Base-by-base conservation (phyloP, 2,329 filamentous ascomycete species). In the Westerdykella ornata region DNA sequence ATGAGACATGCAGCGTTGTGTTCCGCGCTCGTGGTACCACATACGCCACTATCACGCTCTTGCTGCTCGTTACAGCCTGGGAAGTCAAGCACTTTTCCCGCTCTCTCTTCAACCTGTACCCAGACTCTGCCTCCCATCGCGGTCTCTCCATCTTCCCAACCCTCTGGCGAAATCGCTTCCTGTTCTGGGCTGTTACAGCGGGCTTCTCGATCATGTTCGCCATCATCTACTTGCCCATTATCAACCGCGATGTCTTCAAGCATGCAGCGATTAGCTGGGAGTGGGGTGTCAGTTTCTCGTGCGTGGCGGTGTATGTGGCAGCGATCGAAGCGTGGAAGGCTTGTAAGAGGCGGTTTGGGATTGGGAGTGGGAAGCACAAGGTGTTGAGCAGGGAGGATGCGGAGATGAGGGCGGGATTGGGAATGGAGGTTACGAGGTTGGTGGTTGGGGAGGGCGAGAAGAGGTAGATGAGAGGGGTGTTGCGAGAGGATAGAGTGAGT, bases 1-100 rank as follows among this genome's bases (percentile, higher is more conserved):
- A 70, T 46, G 49, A 58, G 0, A 63, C 61, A 1, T 72, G 70
- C 40, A 62, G 60, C 26, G 56, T 68, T 2, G 66, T 68, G 0
- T 72, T 69, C 54, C 67, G 68, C 15, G 69, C 68, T 4, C 62
- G 70, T 15, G 68, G 67, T 1, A 71, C 70, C 0, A 69, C 68
- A 0, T 72, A 70, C 56, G 60, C 63, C 0, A 68, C 68, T 15
- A 66, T 72, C 11, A 71, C 69, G 0, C 63, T 69, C 3, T 54
- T 71, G 0, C 62, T 71, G 8, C 67, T 70, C 16, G 59, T 71
- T 48, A 71, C 69, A n/a, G 70, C 70, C 2, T 71, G 68, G 68
- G 69, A 72, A 52, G 68, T 71, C 43, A 72, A 71, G 47, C 68
- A 71, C 43, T 67, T 72, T 28, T 60, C 65, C 12, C 63, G 67